phyloP scores from a whole-genome alignment of 2,329 filamentous ascomycete genomes.

The Pezicula neosporulosa region DNA sequence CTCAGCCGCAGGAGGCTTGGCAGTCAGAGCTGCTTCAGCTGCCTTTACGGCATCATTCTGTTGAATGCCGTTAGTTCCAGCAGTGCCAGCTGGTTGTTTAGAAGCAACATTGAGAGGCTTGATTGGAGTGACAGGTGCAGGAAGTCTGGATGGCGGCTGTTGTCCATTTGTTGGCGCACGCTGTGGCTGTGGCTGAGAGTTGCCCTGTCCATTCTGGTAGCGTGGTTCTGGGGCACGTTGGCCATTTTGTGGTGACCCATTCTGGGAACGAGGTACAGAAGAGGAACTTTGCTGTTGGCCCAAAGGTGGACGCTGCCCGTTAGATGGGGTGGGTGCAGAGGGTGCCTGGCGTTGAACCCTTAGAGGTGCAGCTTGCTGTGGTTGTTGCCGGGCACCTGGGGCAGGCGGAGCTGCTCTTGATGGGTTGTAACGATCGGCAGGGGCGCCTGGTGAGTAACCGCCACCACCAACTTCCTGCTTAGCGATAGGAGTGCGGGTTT shows the following conservation, averaged over 20 bases:
- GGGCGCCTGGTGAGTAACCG: constrained; percentile 29
- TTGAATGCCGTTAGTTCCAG: constrained; percentile 33
- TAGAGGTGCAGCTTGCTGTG: constrained; percentile 47
- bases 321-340: constrained; percentile 55
- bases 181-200: constrained; percentile 20
- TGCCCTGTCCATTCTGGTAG: constrained; percentile 38
- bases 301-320: constrained; percentile 42
- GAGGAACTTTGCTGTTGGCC: constrained; percentile 47
- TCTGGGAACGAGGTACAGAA: constrained; percentile 33
- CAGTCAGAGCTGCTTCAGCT: constrained; percentile 82
- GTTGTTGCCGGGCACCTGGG: constrained; percentile 48
- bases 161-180: constrained; percentile 46
- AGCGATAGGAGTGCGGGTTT: constrained; percentile 74
- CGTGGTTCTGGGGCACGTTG: constrained; percentile 25
- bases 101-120: constrained; percentile 77
- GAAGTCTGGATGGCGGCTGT: constrained; percentile 47
- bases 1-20: constrained; percentile 70
- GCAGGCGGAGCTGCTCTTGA: constrained; percentile 80
- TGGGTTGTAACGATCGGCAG: constrained; percentile 74
- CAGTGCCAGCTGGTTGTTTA: constrained; percentile 49
- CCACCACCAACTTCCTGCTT: constrained; percentile 84
- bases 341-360: constrained; percentile 80
- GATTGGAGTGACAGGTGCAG: constrained; percentile 51
- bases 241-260: constrained; percentile 27
- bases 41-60: constrained; percentile 74